A percentile compares a stretch with the other conserved stretches of the same genome.
phyloP scores from a whole-genome alignment of 1,139 yeast species.

The Candida glucosophila region DNA sequence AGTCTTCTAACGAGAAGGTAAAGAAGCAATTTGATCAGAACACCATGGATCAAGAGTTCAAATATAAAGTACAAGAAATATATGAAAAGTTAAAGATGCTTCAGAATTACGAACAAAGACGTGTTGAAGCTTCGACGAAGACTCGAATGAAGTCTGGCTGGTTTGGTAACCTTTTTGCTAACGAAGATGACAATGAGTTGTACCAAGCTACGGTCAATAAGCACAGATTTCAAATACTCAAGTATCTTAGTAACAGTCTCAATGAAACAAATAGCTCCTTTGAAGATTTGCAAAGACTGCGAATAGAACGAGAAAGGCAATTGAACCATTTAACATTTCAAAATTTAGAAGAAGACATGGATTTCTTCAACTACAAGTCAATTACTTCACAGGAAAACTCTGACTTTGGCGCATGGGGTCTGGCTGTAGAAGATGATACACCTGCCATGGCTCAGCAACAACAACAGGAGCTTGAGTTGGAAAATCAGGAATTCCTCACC shows the following conservation, averaged over 20 bases:
- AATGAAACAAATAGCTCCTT: constrained; percentile 26
- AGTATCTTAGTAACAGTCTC: constrained; percentile 28
- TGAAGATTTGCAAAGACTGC: constrained; percentile 33
- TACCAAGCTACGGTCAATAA: constrained; percentile 17
- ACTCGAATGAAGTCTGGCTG: constrained; percentile 12
- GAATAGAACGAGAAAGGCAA: constrained; percentile 34
- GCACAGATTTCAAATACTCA: constrained; percentile 32
- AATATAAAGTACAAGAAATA: constrained; percentile 40
- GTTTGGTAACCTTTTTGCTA: constrained; percentile 19
- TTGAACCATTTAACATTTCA: constrained; percentile 34
- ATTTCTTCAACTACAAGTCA: too few relatives aligned
- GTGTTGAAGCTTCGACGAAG: constrained; percentile 14
- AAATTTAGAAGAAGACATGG: constrained; percentile 26
- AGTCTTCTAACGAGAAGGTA: constrained; percentile 25
- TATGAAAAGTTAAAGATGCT: constrained; percentile 41
- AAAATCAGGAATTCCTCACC: constrained; percentile 59
- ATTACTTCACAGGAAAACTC: constrained; percentile 1
- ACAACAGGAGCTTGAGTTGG: constrained; percentile 58
- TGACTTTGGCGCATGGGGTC: constrained; percentile 3
- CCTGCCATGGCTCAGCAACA: constrained; percentile 45
- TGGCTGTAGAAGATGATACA: constrained; percentile 2
- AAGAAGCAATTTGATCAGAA: too few relatives aligned
- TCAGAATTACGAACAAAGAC: constrained; percentile 43
- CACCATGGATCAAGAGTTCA: constrained; percentile 47
- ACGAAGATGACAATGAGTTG: constrained; percentile 18